phyloP scores from a whole-genome alignment of 164 flowering plant species.

The Santalum album region DNA sequence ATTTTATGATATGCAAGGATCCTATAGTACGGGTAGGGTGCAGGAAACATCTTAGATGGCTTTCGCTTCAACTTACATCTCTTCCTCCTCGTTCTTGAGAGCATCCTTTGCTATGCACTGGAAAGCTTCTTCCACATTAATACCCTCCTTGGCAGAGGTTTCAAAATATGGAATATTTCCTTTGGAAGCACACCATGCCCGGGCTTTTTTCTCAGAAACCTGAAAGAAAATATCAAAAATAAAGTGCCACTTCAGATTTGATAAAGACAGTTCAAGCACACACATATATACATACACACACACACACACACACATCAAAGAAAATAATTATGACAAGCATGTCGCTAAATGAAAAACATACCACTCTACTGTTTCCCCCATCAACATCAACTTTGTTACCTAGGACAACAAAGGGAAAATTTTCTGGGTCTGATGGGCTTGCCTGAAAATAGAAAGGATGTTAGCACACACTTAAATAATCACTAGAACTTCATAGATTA shows the following conservation, averaged over 20 bases:
- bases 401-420: slow-evolving; percentile 85
- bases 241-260: background rate
- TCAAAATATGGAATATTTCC: slow-evolving; percentile 93
- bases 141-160: slow-evolving; percentile 92
- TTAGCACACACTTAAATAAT: no score
- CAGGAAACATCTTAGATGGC: no score
- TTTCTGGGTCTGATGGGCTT: slow-evolving; percentile 84
- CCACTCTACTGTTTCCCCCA: slow-evolving; percentile 95
- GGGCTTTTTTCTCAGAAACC: slow-evolving; percentile 93
- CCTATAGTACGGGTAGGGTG: no score
- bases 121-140: slow-evolving; percentile 87
- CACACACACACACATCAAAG: background rate
- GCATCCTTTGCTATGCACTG: slow-evolving; percentile 80
- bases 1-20: no score
- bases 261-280: background rate
- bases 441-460: slow-evolving; percentile 38
- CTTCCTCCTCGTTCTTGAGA: slow-evolving; percentile 81
- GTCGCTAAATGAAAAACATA: slow-evolving; percentile 18
- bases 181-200: slow-evolving; percentile 90
- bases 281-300: background rate
- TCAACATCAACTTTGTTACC: slow-evolving; percentile 92
- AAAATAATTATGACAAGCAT: background rate
- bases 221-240: slow-evolving; percentile 13
- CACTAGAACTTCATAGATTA: background rate
- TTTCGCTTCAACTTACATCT: slow-evolving; percentile 40